Percentiles rank a stretch among this genome's conserved stretches.
Evolutionary conservation across 73 alveolate species (phyloP).

Genomic region (Paramecium primaurelia): DNA sequence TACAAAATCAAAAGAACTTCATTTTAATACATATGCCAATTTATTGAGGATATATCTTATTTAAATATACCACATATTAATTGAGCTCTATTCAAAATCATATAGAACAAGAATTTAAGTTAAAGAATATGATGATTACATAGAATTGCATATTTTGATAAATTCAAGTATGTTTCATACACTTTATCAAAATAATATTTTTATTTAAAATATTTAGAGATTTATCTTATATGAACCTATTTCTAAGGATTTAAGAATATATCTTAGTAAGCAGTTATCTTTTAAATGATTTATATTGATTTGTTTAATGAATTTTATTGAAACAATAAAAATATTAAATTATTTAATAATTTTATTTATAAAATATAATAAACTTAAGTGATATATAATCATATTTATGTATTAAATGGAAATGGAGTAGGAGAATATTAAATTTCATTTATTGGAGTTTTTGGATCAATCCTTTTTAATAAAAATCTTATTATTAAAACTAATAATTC

Average conservation of each 20-base stretch:
- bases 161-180: background rate
- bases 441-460: background rate
- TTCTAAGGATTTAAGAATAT: background rate
- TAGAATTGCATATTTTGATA: background rate
- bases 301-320: background rate
- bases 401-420: background rate
- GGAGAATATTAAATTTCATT: background rate
- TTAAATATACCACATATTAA: background rate
- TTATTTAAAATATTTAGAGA: background rate
- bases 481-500: background rate
- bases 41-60: slow-evolving; percentile 1
- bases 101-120: background rate
- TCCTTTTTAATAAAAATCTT: background rate
- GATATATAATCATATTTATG: background rate
- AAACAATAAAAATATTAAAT: no score
- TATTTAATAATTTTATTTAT: no score
- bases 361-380: no score
- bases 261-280: background rate
- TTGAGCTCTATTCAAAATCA: background rate
- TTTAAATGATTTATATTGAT: background rate
- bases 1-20: background rate
- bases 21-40: background rate
- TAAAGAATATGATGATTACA: background rate
- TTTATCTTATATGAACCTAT: background rate
- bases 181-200: background rate